phyloP scores from a whole-genome alignment of 495 filamentous ascomycete species.

The Neurospora pannonica region DNA sequence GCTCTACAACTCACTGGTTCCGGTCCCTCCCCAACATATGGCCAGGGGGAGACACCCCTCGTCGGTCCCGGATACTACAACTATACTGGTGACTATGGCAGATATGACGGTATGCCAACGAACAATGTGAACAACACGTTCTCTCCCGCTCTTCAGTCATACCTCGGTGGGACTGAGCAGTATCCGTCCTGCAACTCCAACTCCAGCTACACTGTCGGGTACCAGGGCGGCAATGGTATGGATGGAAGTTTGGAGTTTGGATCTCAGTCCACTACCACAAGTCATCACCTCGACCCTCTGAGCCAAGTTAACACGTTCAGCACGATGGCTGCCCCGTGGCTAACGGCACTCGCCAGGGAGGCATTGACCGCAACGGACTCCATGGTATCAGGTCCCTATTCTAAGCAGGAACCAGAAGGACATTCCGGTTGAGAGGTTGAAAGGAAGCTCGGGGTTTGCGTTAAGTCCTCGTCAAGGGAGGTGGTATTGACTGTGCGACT shows the following conservation, averaged over 20 bases:
- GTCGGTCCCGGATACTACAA: neutral
- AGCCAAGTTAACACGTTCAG: neutral
- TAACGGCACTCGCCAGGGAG: neutral
- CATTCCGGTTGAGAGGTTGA: neutral
- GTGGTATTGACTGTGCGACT: neutral
- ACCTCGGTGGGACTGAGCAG: neutral
- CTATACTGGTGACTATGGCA: neutral
- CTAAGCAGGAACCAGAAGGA: neutral
- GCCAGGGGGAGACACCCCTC: neutral
- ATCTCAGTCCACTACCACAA: neutral
- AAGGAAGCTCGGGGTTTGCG: neutral
- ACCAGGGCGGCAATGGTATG: neutral
- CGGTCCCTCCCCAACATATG: neutral
- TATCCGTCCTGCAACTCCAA: neutral
- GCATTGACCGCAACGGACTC: neutral
- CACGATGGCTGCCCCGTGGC: neutral
- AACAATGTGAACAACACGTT: neutral
- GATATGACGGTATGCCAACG: neutral
- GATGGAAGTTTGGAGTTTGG: neutral
- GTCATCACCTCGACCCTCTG: neutral
- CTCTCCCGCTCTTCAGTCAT: neutral
- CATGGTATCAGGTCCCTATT: neutral
- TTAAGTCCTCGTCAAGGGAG: neutral
- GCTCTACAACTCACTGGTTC: neutral
- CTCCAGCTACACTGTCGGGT: neutral